Base-by-base conservation (phyloP, 2,329 filamentous ascomycete species). In the Ceratocystis destructans region DNA sequence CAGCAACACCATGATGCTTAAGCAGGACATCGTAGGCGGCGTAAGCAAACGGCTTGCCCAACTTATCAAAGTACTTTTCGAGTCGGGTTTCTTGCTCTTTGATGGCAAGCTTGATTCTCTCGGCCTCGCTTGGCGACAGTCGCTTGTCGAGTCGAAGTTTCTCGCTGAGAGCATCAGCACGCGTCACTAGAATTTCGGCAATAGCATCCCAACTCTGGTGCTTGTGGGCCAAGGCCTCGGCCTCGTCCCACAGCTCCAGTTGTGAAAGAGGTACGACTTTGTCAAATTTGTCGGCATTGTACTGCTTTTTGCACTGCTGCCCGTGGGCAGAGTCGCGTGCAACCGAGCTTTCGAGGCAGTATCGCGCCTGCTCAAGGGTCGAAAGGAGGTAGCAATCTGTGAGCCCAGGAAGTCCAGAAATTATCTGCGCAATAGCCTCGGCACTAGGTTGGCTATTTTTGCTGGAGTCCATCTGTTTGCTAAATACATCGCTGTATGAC, bases 11-110 rank as follows among this genome's bases (percentile, higher is more conserved):
- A 66, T 83, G 82, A 71, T 83, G 82, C 44, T 83, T 79, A 64
- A 96, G 86, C 65, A 93, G 80, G 69, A 87, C 86, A 67, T 89
- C 83, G 74, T 96, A 97, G 69, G 90, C 88, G 0, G 90, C 88
- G 70, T 86, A 86, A 2, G 87, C 86, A 74, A 88, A 91, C 0
- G 78, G 77, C 69, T 85, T 79, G 17, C 84, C 84, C 70, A 88
- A 89, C 31, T 76, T 79, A n/a, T 80, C 78, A 71, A 91, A 88
- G 71, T 83, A 79, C 5, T 75, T 72, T 20, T 76, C 76, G 64
- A 82, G 75, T 64, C 80, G 79, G 8, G 77, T 76, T 69, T 77
- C 79, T 69, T 78, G 77, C 10, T 72, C 71, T 50, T 76, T 74
- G 17, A 77, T 76, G 57, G 79, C 69, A 3, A 71, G 69, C 64